These are phyloP conservation scores for Claviceps spartinae DNA, from an alignment of 2,329 filamentous ascomycete species.

Conservation along the genomic window DNA sequence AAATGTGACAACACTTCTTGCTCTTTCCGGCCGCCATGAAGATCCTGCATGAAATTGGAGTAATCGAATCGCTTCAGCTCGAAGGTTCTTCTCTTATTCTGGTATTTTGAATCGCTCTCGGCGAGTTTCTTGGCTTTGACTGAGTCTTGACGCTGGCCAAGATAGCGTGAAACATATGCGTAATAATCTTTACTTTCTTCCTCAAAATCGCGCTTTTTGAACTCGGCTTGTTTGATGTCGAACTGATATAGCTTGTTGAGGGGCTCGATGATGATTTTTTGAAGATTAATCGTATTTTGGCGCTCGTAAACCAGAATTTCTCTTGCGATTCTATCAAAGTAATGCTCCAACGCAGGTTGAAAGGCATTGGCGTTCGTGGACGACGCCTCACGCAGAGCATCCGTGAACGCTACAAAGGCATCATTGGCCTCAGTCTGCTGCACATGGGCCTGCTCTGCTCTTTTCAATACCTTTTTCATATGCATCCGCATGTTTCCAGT, in stretches of 20 bases:
- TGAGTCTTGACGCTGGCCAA: slow-evolving; percentile 92
- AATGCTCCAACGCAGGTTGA: slow-evolving; percentile 93
- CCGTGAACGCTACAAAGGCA: slow-evolving; percentile 68
- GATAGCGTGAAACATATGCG: slow-evolving; percentile 82
- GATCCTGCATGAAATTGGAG: slow-evolving; percentile 96
- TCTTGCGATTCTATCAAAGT: slow-evolving; percentile 91
- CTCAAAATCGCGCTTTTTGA: slow-evolving; percentile 95
- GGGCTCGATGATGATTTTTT: slow-evolving; percentile 90
- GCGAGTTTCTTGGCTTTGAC: slow-evolving; percentile 93
- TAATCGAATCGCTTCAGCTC: slow-evolving; percentile 98
- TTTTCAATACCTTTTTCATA: slow-evolving; percentile 93
- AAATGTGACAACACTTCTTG: slow-evolving; percentile 91
- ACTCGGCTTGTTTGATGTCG: slow-evolving; percentile 94
- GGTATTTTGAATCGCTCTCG: slow-evolving; percentile 93
- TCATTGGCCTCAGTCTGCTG: slow-evolving; percentile 79
- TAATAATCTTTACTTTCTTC: slow-evolving; percentile 99
- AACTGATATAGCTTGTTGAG: slow-evolving; percentile 81
- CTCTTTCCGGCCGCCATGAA: slow-evolving; percentile 97
- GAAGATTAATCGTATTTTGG: slow-evolving; percentile 69
- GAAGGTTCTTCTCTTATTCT: slow-evolving; percentile 83
- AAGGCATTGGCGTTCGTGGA: slow-evolving; percentile 89
- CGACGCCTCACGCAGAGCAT: slow-evolving; percentile 75
- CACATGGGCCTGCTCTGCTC: slow-evolving; percentile 74
- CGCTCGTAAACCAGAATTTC: slow-evolving; percentile 82
- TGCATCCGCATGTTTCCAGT: slow-evolving; percentile 85